Evolutionary conservation across 1,284 basidiomycete species (phyloP), one percentile per base, ranked within the genome.

Genomic region (Sporisorium sorghi): DNA sequence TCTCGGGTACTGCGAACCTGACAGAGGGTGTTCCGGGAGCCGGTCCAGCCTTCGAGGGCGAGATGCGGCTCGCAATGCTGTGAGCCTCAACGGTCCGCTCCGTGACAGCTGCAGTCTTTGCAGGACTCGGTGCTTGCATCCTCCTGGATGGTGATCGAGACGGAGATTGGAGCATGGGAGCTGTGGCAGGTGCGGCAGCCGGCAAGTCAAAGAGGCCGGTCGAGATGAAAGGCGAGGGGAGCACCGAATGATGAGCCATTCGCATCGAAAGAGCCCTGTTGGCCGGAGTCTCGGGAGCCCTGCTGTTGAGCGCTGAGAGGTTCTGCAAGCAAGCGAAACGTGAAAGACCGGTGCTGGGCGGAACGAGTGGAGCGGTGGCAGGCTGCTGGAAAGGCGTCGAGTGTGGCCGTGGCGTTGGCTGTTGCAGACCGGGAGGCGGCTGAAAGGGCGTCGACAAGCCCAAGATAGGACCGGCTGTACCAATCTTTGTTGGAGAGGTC

Each of bases 321-420:
- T 60, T 64, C 50, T 70, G 67, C 32, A 70, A 44, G 46, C 67
- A 70, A 37, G 67, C 67, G n/a, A 70, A 70, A 15, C 67, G 52
- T 4, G 67, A 70, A 11, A 70, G 60, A 26, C 67, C 67, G 2
- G 67, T 64, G 61, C 67, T 70, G 1, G 67, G 67, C 10, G 67
- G 67, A 35, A 63, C 30, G 11, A 21, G 39, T 10, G 17, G 53
- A 19, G 51, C 28, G 21, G 44, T 12, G 7, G 58, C 24, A 24
- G 53, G 26, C 14, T 56, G 60, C 40, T 57, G 53, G 49, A 48
- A 56, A 14, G 67, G 67, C 21, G 65, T 68, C 7, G 65, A 61
- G 5, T 57, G 60, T 33, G 40, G 53, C 9, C 30, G 48, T 0
- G 57, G 58, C 1, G 58, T 64, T 2, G 49, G 26, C 5, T 57